Base-by-base conservation (phyloP, 139 green algal genomes). In the Nannochloris sp. region DNA sequence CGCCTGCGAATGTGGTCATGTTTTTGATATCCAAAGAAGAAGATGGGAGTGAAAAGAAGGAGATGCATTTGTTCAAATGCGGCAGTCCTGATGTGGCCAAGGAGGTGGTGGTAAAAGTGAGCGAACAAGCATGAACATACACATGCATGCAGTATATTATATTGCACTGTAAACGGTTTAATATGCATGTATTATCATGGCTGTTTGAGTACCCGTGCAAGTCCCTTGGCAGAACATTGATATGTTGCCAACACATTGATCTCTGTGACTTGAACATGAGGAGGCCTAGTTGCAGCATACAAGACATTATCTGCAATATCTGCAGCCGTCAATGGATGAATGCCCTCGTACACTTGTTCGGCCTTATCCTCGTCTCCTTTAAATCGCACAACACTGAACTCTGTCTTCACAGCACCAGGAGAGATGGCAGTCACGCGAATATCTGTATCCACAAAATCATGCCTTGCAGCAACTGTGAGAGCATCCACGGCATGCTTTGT, bases 251-350 rank as follows among this genome's bases (percentile, higher is more conserved):
- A 53, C 12, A 72, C 45, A 1, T 70, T 17, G 14, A 79, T 72
- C 29, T 70, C 45, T 1, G 59, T 36, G 33, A 79, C 75, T 57
- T 78, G 71, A 10, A 78, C 71, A 56, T 78, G 71, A 5, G 50
- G 60, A 33, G 71, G 71, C 67, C 84, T 70, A 8, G 83, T 87
- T 40, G 68, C 67, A 4, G 78, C 82, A 61, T 91, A 95, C 40
- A 92, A 63, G 25, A 89, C 79, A 49, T 92, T 85, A 76, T 95
- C 87, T 20, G 88, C 88, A 5, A 95, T 83, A 68, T 95, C 88
- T 16, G 74, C 71, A 9, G 79, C 86, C 0, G 60, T 74, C 37
- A 93, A 64, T 1, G 83, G 78, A 10, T 82, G 59, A 20, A 91
- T 81, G 33, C 87, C 84, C 37, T 72, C 59, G 68, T 93, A 94